Evolutionary conservation across 306 rosid species (phyloP).

Genomic region (Purshia tridentata): DNA sequence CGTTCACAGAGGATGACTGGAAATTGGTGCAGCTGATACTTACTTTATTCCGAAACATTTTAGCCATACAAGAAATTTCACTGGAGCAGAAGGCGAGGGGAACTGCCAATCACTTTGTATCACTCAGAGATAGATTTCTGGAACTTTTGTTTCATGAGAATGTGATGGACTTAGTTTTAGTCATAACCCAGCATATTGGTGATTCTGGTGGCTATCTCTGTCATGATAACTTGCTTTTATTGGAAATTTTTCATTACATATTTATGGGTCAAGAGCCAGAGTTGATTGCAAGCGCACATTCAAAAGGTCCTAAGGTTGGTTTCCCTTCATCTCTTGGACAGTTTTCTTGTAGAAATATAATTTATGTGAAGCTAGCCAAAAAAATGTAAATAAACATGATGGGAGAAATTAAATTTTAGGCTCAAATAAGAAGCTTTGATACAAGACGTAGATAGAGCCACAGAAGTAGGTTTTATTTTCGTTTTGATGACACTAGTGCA

Average conservation of each 20-base stretch:
- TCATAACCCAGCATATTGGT: conserved; percentile 64
- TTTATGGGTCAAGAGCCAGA: conserved; percentile 89
- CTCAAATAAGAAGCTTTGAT: neutral
- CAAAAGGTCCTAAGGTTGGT: conserved; percentile 53
- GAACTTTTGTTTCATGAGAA: conserved; percentile 82
- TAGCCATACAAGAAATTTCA: conserved; percentile 87
- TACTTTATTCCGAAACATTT: conserved; percentile 73
- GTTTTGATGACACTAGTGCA: neutral
- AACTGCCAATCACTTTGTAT: conserved; percentile 57
- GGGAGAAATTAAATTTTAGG: neutral
- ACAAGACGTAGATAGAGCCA: neutral
- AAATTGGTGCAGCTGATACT: conserved; percentile 86
- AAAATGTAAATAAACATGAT: conserved; percentile 4
- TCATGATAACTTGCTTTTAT: conserved; percentile 82
- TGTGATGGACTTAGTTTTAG: conserved; percentile 83
- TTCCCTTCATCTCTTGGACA: conserved; percentile 19
- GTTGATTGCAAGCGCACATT: conserved; percentile 54
- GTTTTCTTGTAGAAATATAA: conserved; percentile 4
- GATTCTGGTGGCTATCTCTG: conserved; percentile 62
- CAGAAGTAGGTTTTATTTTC: neutral
- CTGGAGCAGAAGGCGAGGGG: conserved; percentile 72
- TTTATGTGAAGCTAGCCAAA: conserved; percentile 19
- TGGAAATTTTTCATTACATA: conserved; percentile 77
- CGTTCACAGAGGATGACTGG: conserved; percentile 95
- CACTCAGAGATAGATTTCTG: conserved; percentile 70